phyloP scores from a whole-genome alignment of 305 asterid genomes.

The Fraxinus baroniana region DNA sequence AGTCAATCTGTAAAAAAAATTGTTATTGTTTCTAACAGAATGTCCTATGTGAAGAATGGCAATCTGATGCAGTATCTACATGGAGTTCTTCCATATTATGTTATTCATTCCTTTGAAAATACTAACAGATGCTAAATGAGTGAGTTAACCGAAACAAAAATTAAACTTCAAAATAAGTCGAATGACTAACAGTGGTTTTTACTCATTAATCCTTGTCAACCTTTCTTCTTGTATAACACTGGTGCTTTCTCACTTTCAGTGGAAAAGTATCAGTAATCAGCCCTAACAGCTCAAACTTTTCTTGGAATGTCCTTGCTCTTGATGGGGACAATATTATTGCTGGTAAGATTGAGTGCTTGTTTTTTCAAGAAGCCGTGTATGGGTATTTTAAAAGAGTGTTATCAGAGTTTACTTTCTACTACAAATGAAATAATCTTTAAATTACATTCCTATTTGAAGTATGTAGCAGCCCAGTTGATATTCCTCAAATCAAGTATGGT shows the following conservation, averaged over 20 bases:
- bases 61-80: neutral
- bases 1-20: neutral
- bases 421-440: conserved; percentile 18
- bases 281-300: conserved; percentile 56
- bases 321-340: conserved; percentile 71
- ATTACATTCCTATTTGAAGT: conserved; percentile 42
- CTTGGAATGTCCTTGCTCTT: conserved; percentile 76
- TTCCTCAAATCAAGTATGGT: conserved; percentile 86
- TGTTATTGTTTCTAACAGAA: neutral
- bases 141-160: neutral
- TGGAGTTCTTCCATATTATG: neutral
- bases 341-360: conserved; percentile 37
- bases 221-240: conserved; percentile 15
- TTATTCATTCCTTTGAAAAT: neutral
- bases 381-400: neutral
- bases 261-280: conserved; percentile 71
- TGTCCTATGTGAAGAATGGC: neutral
- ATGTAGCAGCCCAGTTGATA: conserved; percentile 71
- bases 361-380: neutral
- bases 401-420: conserved; percentile 13
- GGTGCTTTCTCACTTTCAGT: conserved; percentile 41
- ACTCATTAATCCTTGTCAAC: conserved; percentile 1
- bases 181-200: neutral
- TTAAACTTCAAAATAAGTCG: neutral
- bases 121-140: neutral